These are phyloP conservation scores for Pyrenochaeta sp. DNA, from an alignment of 2,329 filamentous ascomycete genomes.

Conservation along the genomic window DNA sequence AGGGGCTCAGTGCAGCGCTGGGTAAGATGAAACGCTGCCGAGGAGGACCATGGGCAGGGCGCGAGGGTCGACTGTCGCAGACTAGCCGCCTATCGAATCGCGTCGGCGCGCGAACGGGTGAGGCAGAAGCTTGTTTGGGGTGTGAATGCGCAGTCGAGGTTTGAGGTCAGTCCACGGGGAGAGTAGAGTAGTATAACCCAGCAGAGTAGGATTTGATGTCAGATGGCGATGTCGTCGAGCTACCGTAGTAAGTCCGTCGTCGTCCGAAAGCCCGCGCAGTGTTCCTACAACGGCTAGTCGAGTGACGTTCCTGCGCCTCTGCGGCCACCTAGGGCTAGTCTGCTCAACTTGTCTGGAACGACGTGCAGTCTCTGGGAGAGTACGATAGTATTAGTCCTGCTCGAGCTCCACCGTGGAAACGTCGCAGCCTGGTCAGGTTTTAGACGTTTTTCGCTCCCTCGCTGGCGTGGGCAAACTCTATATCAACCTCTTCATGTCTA, in stretches of 20 bases:
- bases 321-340: too few relatives aligned
- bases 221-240: background rate
- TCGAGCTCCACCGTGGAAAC: too few relatives aligned
- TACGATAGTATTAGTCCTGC: too few relatives aligned
- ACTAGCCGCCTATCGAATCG: conserved; percentile 30
- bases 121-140: conserved; percentile 33
- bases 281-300: conserved; percentile 8
- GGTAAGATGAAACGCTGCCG: conserved; percentile 41
- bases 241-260: conserved; percentile 11
- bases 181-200: background rate
- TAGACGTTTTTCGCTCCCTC: too few relatives aligned
- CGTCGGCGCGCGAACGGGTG: conserved; percentile 13
- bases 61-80: conserved; percentile 36
- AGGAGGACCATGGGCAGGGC: conserved; percentile 26
- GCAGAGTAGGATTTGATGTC: background rate
- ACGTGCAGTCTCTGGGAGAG: too few relatives aligned
- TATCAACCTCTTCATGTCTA: conserved; percentile 6
- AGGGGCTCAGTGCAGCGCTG: conserved; percentile 25
- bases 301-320: conserved; percentile 5
- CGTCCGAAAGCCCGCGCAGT: conserved; percentile 7
- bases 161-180: background rate
- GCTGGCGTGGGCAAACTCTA: conserved; percentile 4
- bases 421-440: too few relatives aligned
- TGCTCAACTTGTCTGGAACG: too few relatives aligned
- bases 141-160: conserved; percentile 3